Evolutionary conservation across 176 grass and related monocot species (phyloP).

Genomic region (Lolium perenne): DNA sequence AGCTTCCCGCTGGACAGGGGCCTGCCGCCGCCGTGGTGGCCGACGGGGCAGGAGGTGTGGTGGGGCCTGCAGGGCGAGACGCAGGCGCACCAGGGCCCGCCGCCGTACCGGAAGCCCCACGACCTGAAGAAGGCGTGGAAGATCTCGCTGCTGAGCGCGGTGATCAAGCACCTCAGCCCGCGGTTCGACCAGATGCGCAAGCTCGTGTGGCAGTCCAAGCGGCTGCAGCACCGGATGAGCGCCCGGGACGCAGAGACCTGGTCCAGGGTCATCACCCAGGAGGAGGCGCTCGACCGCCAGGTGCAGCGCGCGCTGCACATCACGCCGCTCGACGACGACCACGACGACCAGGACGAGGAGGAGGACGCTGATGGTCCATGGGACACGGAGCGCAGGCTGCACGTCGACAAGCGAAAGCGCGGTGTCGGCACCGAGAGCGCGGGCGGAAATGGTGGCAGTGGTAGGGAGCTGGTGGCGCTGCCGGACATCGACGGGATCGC

Average conservation of each 20-base stretch:
- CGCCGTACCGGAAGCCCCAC: conserved; percentile 57
- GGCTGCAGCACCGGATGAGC: conserved; percentile 58
- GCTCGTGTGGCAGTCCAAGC: conserved; percentile 59
- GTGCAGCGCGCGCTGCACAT: conserved; percentile 26
- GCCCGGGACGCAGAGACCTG: conserved; percentile 42
- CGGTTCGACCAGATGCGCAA: conserved; percentile 50
- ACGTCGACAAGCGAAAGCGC: conserved; percentile 48
- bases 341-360: background rate
- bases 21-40: conserved; percentile 58
- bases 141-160: conserved; percentile 51
- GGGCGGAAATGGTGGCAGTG: background rate
- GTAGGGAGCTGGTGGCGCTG: conserved; percentile 24
- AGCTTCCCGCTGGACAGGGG: conserved; percentile 56
- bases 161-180: conserved; percentile 50
- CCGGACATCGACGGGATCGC: conserved; percentile 27
- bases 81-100: conserved; percentile 35
- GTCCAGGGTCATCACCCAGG: conserved; percentile 45
- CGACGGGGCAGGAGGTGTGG: conserved; percentile 29
- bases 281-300: conserved; percentile 37
- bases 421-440: background rate
- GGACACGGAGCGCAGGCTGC: background rate
- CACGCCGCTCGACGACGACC: conserved; percentile 15
- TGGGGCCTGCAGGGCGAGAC: conserved; percentile 41
- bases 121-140: conserved; percentile 68
- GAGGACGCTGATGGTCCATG: background rate